Percentiles rank a stretch among this genome's conserved stretches.
Evolutionary conservation across 345 rosid species (phyloP).

Genomic region (Mangifera indica): DNA sequence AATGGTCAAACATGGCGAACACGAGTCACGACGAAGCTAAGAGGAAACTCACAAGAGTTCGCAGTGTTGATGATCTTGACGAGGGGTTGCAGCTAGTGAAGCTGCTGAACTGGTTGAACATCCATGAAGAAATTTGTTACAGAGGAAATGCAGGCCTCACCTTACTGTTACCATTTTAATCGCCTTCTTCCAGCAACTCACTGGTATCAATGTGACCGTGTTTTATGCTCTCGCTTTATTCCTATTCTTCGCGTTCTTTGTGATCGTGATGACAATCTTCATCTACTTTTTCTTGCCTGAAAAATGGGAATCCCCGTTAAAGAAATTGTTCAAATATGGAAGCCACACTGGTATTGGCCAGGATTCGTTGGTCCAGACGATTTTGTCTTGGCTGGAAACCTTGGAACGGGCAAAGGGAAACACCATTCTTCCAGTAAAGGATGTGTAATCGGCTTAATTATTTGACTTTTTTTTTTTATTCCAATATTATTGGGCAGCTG

Average conservation of each 20-base stretch:
- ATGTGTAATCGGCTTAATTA: constrained; percentile 18
- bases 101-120: constrained; percentile 64
- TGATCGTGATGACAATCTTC: constrained; percentile 53
- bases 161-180: constrained; percentile 67
- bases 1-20: constrained; percentile 80
- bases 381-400: constrained; percentile 19
- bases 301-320: constrained; percentile 67
- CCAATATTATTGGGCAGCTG: no score
- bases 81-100: constrained; percentile 77
- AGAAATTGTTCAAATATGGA: constrained; percentile 66
- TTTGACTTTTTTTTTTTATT: background rate
- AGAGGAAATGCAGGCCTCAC: constrained; percentile 84
- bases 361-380: constrained; percentile 42
- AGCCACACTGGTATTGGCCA: constrained; percentile 64
- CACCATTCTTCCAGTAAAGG: constrained; percentile 17
- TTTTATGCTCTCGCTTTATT: constrained; percentile 84
- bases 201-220: constrained; percentile 87
- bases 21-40: constrained; percentile 60
- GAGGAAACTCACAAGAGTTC: constrained; percentile 52
- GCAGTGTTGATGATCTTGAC: constrained; percentile 63
- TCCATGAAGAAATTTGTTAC: constrained; percentile 77
- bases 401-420: constrained; percentile 52
- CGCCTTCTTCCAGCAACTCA: constrained; percentile 82
- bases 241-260: constrained; percentile 64
- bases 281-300: constrained; percentile 62